Base-by-base conservation (phyloP, 1,139 yeast species). In the Geotrichum aggregatum region DNA sequence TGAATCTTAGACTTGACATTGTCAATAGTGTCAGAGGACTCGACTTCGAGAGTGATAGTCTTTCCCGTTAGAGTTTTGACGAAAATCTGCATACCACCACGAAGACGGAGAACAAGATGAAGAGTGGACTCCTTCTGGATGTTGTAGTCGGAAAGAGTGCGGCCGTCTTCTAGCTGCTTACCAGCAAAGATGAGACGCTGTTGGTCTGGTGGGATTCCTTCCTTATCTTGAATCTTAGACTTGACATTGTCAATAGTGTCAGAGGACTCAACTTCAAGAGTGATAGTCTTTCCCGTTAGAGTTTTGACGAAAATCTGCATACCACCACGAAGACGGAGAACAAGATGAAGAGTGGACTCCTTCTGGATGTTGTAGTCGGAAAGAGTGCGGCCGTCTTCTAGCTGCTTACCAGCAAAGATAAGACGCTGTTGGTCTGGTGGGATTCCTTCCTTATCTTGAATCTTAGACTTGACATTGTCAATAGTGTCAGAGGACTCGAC, bases 51-150 rank as follows among this genome's bases (percentile, higher is more conserved):
- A 69, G 94, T 84, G 72, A 84, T 84, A 72, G 91, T 91, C 88
- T 91, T 92, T 78, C 98, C 98, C 65, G 98, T 91, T 73, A 91
- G 80, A 77, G 98, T 91, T 80, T 91, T 91, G 79, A 91, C 97
- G 80, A 91, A 91, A 18, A 47, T 47, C 13, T 41, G 42, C 51
- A 89, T 88, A 78, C 89, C 88, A 79, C 94, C 94, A 81, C 95
- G 87, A 73, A 86, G 82, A 62, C 94, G 86, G 66, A 86, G 78
- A 59, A 86, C 94, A 75, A 86, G 79, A 74, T 86, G 95, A 59
- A 86, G 75, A 61, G 95, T 86, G 58, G 95, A 86, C 79, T 87
- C 95, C 82, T 83, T 84, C 71, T 85, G 94, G 71, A 85, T 85
- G 80, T 85, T 85, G 84, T 86, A 85, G 74, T 86, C 92, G 51